These are phyloP conservation scores for Naganishia vaughanmartiniae DNA, from an alignment of 768 basidiomycete genomes.

Conservation along the genomic window DNA sequence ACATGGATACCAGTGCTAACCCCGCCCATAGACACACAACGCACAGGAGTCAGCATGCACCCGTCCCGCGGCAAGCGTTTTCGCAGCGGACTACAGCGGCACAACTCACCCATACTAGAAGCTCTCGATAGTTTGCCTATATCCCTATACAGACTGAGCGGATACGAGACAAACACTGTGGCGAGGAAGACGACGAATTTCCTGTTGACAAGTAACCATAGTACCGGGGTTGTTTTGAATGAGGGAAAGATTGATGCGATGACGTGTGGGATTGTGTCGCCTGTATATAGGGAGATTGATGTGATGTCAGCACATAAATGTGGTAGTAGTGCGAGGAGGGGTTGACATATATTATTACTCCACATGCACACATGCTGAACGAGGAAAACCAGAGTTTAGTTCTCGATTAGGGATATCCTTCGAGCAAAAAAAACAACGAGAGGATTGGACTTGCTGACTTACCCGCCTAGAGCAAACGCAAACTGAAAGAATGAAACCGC, in stretches of 20 bases:
- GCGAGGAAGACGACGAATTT: constrained; percentile 84
- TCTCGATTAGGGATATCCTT: background rate
- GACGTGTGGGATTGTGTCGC: constrained; percentile 95
- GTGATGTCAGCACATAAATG: constrained; percentile 3
- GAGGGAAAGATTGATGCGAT: constrained; percentile 79
- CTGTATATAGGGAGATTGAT: constrained; percentile 50
- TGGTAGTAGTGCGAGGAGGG: too few relatives aligned
- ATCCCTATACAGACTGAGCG: constrained; percentile 90
- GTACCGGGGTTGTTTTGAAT: constrained; percentile 64
- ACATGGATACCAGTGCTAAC: constrained; percentile 63
- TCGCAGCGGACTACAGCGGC: too few relatives aligned
- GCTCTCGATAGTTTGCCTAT: constrained; percentile 95
- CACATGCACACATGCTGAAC: constrained; percentile 82
- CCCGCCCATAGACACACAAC: background rate
- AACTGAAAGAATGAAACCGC: constrained; percentile 97
- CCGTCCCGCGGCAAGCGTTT: too few relatives aligned
- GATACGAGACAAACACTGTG: constrained; percentile 85
- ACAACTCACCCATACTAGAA: constrained; percentile 73
- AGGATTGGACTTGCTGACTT: background rate
- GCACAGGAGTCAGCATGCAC: too few relatives aligned
- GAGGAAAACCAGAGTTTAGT: constrained; percentile 47
- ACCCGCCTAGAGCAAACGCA: constrained; percentile 90
- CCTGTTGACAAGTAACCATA: constrained; percentile 75
- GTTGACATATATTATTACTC: constrained; percentile 75
- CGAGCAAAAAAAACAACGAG: background rate